phyloP scores from a whole-genome alignment of 257 asterid species.

The Fraxinus quadrangulata region DNA sequence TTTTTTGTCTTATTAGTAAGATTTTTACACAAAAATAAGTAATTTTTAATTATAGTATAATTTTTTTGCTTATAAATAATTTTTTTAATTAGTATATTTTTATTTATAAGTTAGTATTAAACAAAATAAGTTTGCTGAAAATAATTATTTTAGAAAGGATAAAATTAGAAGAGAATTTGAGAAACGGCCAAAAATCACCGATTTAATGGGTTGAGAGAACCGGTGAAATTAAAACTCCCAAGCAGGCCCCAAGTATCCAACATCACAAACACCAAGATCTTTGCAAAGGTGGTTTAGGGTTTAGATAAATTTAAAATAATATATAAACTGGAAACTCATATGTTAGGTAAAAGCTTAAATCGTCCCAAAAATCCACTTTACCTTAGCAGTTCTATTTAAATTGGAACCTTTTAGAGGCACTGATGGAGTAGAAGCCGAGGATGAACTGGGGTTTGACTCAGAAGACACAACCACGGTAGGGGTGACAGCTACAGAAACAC shows the following conservation, averaged over 20 bases:
- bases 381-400: slow-evolving; percentile 49
- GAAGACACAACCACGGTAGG: slow-evolving; percentile 34
- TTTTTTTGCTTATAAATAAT: too few relatives aligned
- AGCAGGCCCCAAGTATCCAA: background rate
- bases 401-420: slow-evolving; percentile 46
- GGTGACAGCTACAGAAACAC: slow-evolving; percentile 35
- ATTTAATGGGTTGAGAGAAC: too few relatives aligned
- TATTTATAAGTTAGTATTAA: too few relatives aligned
- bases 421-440: slow-evolving; percentile 45
- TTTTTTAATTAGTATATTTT: too few relatives aligned
- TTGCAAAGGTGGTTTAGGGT: slow-evolving; percentile 15
- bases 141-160: too few relatives aligned
- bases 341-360: slow-evolving; percentile 6
- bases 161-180: too few relatives aligned
- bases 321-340: background rate
- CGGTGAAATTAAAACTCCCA: too few relatives aligned
- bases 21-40: too few relatives aligned
- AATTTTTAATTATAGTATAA: too few relatives aligned
- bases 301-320: background rate
- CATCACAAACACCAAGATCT: background rate
- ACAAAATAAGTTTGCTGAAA: too few relatives aligned
- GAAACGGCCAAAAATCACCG: too few relatives aligned
- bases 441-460: slow-evolving; percentile 46
- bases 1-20: too few relatives aligned
- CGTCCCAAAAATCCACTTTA: slow-evolving; percentile 25